Base-by-base conservation (phyloP, 371 early-diverging fungal genomes). In the Mortierella sp. region DNA sequence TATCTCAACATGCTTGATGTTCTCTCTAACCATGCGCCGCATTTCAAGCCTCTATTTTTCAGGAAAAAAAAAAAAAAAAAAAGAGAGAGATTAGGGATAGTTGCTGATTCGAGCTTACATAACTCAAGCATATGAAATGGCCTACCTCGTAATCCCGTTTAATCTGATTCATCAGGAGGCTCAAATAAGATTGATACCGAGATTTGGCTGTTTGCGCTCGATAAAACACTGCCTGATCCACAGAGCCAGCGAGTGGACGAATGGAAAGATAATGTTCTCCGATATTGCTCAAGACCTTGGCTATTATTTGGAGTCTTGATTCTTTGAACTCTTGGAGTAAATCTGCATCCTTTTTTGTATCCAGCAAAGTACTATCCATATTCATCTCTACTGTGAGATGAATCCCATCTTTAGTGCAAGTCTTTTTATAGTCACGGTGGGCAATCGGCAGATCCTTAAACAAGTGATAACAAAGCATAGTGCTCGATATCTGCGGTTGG, bases 121-220 rank as follows among this genome's bases (percentile, higher is more conserved):
- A 16, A 16, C 11, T 16, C 11, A 45, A 1, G 45, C 4, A 45
- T 45, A 15, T 45, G 16, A 45, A 45, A 45, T 45, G 4, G 45
- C 38, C 24, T 65, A 77, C 77, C 72, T 77, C 77, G 28, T 69
- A 72, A 43, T 77, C 77, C 16, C 33, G 24, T 55, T 77, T 77
- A 43, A 77, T 59, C 38, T 71, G 77, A 4, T 61, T 58, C n/a
- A 77, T 33, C 24, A 77, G 13, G 10, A 68, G 33, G 19, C 68
- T 61, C 15, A 77, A 24, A 24, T 61, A 77, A 4, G 15, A 28
- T 32, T 72, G 77, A 21, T 57, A 69, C 7, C 69, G 68, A 47
- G 55, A 36, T 50, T 72, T 77, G 48, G 69, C 41, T 4, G 60
- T 10, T 9, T 67, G 60, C 15, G 72, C 65, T 16, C 16, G 65